Evolutionary conservation across 2,329 filamentous ascomycete species (phyloP).

Genomic region (Claviceps digitariae): DNA sequence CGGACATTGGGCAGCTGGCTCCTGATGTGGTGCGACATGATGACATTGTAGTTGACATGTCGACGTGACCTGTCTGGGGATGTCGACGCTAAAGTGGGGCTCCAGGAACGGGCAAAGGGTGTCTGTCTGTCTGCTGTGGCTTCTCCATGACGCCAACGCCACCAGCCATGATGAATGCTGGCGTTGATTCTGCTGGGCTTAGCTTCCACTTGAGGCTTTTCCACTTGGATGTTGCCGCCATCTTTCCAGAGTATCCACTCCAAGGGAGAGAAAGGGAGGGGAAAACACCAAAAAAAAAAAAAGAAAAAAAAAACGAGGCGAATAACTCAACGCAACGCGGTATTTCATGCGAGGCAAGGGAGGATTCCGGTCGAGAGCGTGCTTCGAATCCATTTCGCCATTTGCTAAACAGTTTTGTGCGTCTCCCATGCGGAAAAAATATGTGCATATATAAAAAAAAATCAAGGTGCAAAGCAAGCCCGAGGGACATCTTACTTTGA

Average conservation of each 20-base stretch:
- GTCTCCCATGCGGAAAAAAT: background rate
- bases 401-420: background rate
- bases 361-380: background rate
- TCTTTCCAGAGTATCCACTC: background rate
- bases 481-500: slow-evolving; percentile 1
- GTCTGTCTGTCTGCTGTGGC: no score
- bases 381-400: background rate
- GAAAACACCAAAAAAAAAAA: no score
- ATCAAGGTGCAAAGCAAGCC: background rate
- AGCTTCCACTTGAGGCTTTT: background rate
- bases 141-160: background rate
- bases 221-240: background rate
- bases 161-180: background rate
- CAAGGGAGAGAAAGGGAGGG: no score
- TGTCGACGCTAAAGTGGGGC: background rate
- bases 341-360: background rate
- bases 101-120: no score
- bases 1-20: background rate
- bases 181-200: background rate
- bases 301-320: no score
- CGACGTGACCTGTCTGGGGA: background rate
- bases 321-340: background rate
- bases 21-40: background rate
- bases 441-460: no score
- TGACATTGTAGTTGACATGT: background rate